Evolutionary conservation across 495 filamentous ascomycete genomes (phyloP).

Genomic region (Hypoxylon rickii): DNA sequence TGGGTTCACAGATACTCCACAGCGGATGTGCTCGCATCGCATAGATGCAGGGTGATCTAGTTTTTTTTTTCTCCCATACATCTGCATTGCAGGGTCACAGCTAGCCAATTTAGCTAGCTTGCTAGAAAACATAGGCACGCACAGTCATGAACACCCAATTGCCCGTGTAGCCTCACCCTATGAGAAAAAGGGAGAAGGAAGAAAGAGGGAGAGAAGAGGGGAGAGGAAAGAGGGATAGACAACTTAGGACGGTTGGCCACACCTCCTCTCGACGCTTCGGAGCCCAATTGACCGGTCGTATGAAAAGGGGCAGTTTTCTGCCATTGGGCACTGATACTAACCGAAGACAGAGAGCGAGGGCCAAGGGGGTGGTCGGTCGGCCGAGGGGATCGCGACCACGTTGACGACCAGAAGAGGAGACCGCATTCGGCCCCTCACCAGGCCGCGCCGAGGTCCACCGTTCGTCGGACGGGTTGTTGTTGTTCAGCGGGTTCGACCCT

Average conservation of each 20-base stretch:
- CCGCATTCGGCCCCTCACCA: constrained; percentile 34
- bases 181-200: not conserved
- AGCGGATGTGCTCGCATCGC: constrained; percentile 39
- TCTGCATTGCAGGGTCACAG: constrained; percentile 33
- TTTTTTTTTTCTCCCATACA: constrained; percentile 19
- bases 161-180: constrained; percentile 14
- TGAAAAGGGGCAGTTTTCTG: constrained; percentile 22
- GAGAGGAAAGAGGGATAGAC: not conserved
- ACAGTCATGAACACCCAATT: constrained; percentile 1
- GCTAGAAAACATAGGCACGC: constrained; percentile 1
- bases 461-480: constrained; percentile 25
- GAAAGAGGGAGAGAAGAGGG: not conserved
- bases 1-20: constrained; percentile 34
- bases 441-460: constrained; percentile 34
- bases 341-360: constrained; percentile 23
- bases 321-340: constrained; percentile 38
- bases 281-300: constrained; percentile 36
- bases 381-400: constrained; percentile 29
- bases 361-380: constrained; percentile 1
- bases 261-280: constrained; percentile 2
- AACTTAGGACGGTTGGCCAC: constrained; percentile 18
- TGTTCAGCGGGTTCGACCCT: constrained; percentile 2
- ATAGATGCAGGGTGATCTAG: constrained; percentile 37
- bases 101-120: constrained; percentile 18
- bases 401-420: constrained; percentile 33